Evolutionary conservation across 176 grass and related monocot species (phyloP).

Genomic region (Bonia amplexicaulis): DNA sequence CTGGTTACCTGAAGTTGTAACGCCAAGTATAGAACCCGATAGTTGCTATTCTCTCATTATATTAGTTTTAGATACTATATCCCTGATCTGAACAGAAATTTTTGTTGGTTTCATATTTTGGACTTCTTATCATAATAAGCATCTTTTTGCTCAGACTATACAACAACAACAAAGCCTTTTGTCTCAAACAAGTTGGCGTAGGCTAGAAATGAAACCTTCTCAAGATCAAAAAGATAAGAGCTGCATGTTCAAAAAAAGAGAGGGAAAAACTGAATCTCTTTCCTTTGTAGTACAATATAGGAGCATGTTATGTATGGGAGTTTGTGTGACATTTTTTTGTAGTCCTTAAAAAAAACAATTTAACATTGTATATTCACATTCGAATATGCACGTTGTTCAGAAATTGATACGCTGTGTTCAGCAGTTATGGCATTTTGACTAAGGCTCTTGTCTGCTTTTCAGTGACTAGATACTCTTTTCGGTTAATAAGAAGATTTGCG

Average conservation of each 20-base stretch:
- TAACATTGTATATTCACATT: neutral
- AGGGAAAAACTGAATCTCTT: neutral
- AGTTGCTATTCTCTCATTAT: neutral
- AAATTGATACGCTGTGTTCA: neutral
- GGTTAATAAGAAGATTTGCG: neutral
- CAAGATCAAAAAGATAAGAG: no score
- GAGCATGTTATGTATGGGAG: neutral
- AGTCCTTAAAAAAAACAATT: neutral
- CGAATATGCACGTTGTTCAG: neutral
- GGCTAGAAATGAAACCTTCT: no score
- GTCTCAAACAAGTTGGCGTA: no score
- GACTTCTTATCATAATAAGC: neutral
- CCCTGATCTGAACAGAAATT: neutral
- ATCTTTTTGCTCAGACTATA: neutral
- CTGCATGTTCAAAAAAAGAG: neutral
- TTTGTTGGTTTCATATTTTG: neutral
- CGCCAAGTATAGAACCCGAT: neutral
- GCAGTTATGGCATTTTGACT: neutral
- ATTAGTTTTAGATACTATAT: neutral
- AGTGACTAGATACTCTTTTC: neutral
- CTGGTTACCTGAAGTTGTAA: neutral
- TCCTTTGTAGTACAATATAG: neutral
- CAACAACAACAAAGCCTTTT: no score
- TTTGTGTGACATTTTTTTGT: neutral
- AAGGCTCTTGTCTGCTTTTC: neutral